Percentiles rank a stretch among this genome's conserved stretches.
phyloP scores from a whole-genome alignment of 345 rosid species.

The Populus euphratica region DNA sequence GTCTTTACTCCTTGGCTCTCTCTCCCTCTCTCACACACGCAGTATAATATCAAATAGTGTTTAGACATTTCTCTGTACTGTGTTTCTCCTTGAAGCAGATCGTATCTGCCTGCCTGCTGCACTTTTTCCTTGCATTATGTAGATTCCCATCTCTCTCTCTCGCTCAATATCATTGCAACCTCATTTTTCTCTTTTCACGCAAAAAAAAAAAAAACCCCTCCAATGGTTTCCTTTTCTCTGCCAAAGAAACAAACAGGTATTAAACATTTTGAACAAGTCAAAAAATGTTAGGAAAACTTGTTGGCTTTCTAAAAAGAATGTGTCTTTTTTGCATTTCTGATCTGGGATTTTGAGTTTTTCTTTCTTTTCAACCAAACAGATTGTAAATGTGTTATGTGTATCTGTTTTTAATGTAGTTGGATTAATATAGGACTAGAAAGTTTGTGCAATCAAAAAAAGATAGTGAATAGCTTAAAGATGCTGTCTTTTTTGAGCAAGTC shows the following conservation, averaged over 20 bases:
- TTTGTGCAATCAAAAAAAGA: background rate
- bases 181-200: background rate
- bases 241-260: background rate
- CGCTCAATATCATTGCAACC: constrained; percentile 2
- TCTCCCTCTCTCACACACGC: background rate
- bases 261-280: background rate
- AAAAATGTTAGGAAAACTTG: background rate
- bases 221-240: background rate
- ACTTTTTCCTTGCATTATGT: background rate
- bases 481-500: background rate
- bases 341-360: background rate
- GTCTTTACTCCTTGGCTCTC: background rate
- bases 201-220: background rate
- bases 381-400: background rate
- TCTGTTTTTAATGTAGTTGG: background rate
- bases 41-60: background rate
- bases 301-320: background rate
- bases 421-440: background rate
- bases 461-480: background rate
- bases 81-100: background rate
- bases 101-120: background rate
- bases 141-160: background rate
- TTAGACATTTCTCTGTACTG: background rate
- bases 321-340: background rate
- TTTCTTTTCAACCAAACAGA: background rate